Base-by-base conservation (phyloP, 2,329 filamentous ascomycete species). In the Escovopsis sp. region DNA sequence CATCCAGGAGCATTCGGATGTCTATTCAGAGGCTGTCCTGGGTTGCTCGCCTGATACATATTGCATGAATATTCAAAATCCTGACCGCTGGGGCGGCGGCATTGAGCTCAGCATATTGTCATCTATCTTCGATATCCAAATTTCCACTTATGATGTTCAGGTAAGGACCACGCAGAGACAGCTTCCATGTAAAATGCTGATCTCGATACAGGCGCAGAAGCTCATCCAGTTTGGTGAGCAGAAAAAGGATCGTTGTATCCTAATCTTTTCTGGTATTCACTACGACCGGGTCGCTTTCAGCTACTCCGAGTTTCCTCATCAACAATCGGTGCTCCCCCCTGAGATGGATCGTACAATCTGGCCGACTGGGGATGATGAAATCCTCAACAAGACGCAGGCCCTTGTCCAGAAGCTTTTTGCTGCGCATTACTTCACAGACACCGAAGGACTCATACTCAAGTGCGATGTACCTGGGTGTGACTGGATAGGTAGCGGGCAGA, bases 231-330 rank as follows among this genome's bases (percentile, higher is more conserved):
- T 89, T 62, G 93, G 93, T 49, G 84, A 91, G 55, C 76, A 77
- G 1, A 74, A 74, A 41, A 59, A 65, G 30, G 74, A 71, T 34
- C 72, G 85, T 7, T 88, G 84, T 53, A 77, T 94, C 24, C 66
- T 95, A 20, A 79, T 94, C 0, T 95, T 94, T 61, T 89, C 83
- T 0, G 87, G 87, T 3, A 91, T 95, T 39, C 88, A 95, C 58
- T 95, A 95, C 62, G 89, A 95, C 60, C 81, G 84, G 7, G 80
- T 95, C 45, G 86, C 84, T 1, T 76, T 94, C 49, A 79, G 77
- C 14, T 76, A 72, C 33, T 77, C 68, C 16, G 72, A 69, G 47
- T 70, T 62, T 49, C 76, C 74, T 4, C 68, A 69, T 50, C 69
- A 66, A 36, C 69, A 65, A 44, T 63, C 75, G 6, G 67, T 72